phyloP scores from a whole-genome alignment of 371 early-diverging fungal species.

The Lichtheimia corymbifera region DNA sequence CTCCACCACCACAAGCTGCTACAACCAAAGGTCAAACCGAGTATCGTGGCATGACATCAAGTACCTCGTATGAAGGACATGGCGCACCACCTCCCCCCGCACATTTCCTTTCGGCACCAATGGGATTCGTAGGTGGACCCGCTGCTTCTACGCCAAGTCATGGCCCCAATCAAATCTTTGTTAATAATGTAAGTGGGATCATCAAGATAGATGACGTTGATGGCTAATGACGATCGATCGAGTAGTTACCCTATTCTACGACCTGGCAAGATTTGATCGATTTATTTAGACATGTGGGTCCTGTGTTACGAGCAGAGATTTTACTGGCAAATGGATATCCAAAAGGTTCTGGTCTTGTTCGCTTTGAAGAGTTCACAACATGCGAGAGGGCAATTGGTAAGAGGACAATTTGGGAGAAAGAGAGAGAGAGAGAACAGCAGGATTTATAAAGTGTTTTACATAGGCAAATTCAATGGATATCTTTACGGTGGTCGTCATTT shows the following conservation, averaged over 20 bases:
- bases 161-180: slow-evolving; percentile 56
- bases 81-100: slow-evolving; percentile 19
- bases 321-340: slow-evolving; percentile 54
- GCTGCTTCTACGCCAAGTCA: slow-evolving; percentile 41
- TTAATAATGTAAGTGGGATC: slow-evolving; percentile 50
- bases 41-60: neutral
- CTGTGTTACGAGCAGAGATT: slow-evolving; percentile 57
- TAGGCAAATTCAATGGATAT: slow-evolving; percentile 62
- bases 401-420: neutral
- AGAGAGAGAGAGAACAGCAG: neutral
- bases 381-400: slow-evolving; percentile 67
- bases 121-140: slow-evolving; percentile 42
- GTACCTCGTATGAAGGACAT: neutral
- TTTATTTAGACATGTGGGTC: slow-evolving; percentile 63
- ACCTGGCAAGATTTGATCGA: slow-evolving; percentile 69
- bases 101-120: slow-evolving; percentile 18
- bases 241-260: slow-evolving; percentile 63
- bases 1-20: slow-evolving; percentile 12
- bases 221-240: neutral
- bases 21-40: slow-evolving; percentile 8
- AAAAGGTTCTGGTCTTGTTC: slow-evolving; percentile 64
- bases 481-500: slow-evolving; percentile 59
- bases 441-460: neutral
- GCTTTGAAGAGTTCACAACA: slow-evolving; percentile 56
- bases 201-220: neutral